Conservation (phyloP, 2,329 filamentous ascomycete genomes). For the Sporothrix variecibatus region DNA sequence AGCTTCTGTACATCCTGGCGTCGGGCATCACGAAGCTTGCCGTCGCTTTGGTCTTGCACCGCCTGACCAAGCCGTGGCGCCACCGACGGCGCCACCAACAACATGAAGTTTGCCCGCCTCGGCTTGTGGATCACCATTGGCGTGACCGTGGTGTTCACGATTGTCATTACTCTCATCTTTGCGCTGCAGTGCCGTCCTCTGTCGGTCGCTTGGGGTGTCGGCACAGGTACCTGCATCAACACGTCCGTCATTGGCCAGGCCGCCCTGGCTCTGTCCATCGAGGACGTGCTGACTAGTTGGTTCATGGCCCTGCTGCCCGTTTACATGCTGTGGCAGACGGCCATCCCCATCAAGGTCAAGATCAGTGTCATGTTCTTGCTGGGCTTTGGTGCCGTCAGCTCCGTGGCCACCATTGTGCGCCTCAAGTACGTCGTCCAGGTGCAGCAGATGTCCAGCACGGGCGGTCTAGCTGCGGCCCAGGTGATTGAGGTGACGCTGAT, state of each 20-base stretch:
- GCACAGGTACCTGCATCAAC: slow-evolving; percentile 21
- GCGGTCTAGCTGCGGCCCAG: slow-evolving; percentile 4
- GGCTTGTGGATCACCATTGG: not conserved
- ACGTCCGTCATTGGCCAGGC: slow-evolving; percentile 18
- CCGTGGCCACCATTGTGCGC: slow-evolving; percentile 17
- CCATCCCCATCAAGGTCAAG: slow-evolving; percentile 21
- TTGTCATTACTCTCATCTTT: slow-evolving; percentile 20
- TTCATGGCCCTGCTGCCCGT: slow-evolving; percentile 17
- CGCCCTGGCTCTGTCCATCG: slow-evolving; percentile 23
- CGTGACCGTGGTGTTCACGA: not conserved
- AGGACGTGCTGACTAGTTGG: slow-evolving; percentile 24
- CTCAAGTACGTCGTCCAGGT: slow-evolving; percentile 16
- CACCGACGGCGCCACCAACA: not conserved
- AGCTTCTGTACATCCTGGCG: slow-evolving; percentile 21
- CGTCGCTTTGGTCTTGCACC: slow-evolving; percentile 18
- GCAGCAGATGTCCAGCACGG: not conserved
- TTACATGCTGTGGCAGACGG: slow-evolving; percentile 22
- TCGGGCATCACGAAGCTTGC: slow-evolving; percentile 24
- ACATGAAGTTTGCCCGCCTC: not conserved
- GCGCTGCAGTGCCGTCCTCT: slow-evolving; percentile 24
- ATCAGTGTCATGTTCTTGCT: slow-evolving; percentile 13
- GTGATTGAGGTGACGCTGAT: not conserved
- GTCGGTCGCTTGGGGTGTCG: slow-evolving; percentile 22
- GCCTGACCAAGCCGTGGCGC: not conserved
- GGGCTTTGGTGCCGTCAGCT: slow-evolving; percentile 17